Evolutionary conservation across 106 monocot species (phyloP), one percentile per base, ranked within the genome.

Genomic region (Agapanthus africanus): DNA sequence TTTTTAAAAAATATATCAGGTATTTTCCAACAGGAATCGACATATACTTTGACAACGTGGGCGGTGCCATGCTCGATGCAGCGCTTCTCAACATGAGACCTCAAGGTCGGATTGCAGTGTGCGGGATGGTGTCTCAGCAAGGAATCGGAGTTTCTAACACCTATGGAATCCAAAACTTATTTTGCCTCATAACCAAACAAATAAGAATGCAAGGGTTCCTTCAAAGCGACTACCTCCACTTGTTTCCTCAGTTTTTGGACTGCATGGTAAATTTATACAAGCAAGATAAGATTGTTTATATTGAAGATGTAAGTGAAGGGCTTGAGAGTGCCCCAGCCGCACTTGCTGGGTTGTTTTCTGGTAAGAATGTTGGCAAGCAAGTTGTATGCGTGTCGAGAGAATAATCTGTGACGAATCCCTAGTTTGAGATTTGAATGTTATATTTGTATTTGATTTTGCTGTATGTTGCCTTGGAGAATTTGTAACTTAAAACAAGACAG

Each of bases 21-120:
- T 86, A 80, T 40, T 89, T 93, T 36, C 86, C 93, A 1, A 47
- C 81, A 6, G 93, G 93, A 3, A 86, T 93, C 15, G 93, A 93
- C 67, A 89, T 86, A 21, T 93, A 93, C 79, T 93, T 93, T 33
- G 93, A 93, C 38, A 93, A 93, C 21, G 93, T 93, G 1, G 93
- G 93, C 1, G 89, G 93, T 0, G 9, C 66, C 4, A 86, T 82
- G 86, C 83, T 93, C 22, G 89, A 93, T 19, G 93, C 89, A 0
- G 89, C 66, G 4, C 83, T 89, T 4, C 72, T 84, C 31, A 93
- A 89, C 79, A 89, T 93, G 89, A 72, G 84, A 21, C 16, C 23
- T 11, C 73, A 80, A 28, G 89, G 89, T 0, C 72, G 89, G 7
- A 80, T 93, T 6, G 93, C 93, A 0, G 77, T 78, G 1, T 93